These are phyloP conservation scores for Cyclocybe aegerita DNA, from an alignment of 768 basidiomycete species.

Conservation along the genomic window DNA sequence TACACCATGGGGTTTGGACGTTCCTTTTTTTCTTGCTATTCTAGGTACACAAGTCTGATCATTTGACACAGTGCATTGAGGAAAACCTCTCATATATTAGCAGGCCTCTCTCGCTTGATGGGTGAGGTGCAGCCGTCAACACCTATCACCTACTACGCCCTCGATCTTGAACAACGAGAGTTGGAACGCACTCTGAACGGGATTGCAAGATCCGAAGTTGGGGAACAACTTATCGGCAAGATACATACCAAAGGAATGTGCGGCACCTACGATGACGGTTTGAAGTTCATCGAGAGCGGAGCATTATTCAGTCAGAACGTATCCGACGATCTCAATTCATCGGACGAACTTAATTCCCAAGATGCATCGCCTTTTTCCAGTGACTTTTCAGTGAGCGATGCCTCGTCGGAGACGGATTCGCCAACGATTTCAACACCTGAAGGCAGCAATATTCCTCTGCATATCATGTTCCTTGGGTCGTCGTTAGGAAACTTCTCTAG, in stretches of 20 bases:
- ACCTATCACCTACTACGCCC: constrained; percentile 83
- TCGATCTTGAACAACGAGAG: constrained; percentile 89
- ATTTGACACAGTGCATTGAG: constrained; percentile 62
- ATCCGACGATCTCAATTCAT: constrained; percentile 9
- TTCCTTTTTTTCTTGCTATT: constrained; percentile 4
- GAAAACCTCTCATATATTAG: constrained; percentile 85
- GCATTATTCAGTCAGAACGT: constrained; percentile 39
- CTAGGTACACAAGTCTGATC: neutral
- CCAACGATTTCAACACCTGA: constrained; percentile 50
- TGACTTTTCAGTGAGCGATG: constrained; percentile 22
- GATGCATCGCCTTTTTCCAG: constrained; percentile 40
- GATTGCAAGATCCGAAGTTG: constrained; percentile 64
- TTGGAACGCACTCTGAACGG: constrained; percentile 75
- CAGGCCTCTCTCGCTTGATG: constrained; percentile 61
- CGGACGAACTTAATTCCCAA: constrained; percentile 10
- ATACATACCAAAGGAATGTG: constrained; percentile 83
- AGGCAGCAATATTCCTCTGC: constrained; percentile 50
- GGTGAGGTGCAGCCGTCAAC: constrained; percentile 31
- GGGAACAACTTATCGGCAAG: constrained; percentile 62
- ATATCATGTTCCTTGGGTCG: constrained; percentile 90
- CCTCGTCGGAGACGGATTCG: constrained; percentile 18
- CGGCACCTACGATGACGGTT: constrained; percentile 88
- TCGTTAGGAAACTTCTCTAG: constrained; percentile 89
- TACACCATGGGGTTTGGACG: constrained; percentile 5
- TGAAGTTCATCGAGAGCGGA: constrained; percentile 73